phyloP scores from a whole-genome alignment of 371 early-diverging fungal genomes.

The Umbelopsis sp. region DNA sequence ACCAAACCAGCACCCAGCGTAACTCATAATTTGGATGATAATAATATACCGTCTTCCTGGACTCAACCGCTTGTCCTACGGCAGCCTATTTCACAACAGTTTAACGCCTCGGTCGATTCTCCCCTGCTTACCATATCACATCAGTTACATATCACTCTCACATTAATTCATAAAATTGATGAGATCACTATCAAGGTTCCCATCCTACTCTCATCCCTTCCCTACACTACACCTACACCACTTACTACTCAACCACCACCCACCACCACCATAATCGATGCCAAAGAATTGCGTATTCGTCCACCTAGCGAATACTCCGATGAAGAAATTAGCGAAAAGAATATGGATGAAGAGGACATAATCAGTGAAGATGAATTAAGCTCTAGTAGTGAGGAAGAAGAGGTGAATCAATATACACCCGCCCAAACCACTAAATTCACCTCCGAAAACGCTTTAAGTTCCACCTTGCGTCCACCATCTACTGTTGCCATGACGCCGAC shows the following conservation, averaged over 20 bases:
- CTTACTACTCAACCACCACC: neutral
- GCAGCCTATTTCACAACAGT: conserved; percentile 35
- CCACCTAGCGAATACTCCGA: conserved; percentile 13
- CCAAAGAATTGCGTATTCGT: conserved; percentile 6
- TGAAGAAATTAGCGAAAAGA: neutral
- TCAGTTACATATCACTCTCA: conserved; percentile 41
- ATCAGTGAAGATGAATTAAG: conserved; percentile 1
- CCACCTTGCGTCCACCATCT: conserved; percentile 7
- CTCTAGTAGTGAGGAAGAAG: neutral
- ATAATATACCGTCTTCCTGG: conserved; percentile 32
- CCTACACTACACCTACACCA: conserved; percentile 15
- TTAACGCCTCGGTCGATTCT: conserved; percentile 37
- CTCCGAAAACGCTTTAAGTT: neutral
- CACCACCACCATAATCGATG: neutral
- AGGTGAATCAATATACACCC: neutral
- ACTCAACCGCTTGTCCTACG: conserved; percentile 35
- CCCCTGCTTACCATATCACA: conserved; percentile 45
- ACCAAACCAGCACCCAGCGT: conserved; percentile 29
- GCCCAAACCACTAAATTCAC: neutral
- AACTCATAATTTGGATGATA: conserved; percentile 30
- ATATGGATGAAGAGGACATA: neutral
- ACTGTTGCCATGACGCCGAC: neutral
- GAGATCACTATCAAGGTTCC: conserved; percentile 42
- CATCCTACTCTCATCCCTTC: conserved; percentile 37
- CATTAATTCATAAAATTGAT: conserved; percentile 42